These are phyloP conservation scores for Solanum hybrid DNA, from an alignment of 305 asterid species.

Conservation along the genomic window DNA sequence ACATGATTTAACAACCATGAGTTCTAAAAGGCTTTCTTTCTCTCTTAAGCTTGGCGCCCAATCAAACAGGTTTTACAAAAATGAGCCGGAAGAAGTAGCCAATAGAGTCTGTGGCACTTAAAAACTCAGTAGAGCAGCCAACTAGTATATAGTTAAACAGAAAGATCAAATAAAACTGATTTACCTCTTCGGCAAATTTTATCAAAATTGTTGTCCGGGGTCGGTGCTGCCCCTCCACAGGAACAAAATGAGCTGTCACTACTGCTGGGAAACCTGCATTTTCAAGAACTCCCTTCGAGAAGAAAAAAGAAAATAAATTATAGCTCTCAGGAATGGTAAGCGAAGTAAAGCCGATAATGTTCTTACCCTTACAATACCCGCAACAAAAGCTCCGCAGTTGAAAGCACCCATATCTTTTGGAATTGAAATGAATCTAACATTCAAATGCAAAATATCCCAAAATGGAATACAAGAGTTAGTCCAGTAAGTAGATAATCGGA, in stretches of 20 bases:
- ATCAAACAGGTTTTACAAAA: not conserved
- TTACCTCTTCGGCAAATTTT: conserved; percentile 95
- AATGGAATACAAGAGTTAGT: not conserved
- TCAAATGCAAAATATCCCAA: conserved; percentile 9
- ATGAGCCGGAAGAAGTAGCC: not conserved
- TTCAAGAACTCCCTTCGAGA: conserved; percentile 75
- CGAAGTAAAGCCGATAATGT: not conserved
- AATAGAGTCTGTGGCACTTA: not conserved
- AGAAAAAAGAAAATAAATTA: not conserved
- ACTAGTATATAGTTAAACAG: not conserved
- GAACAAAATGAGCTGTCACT: conserved; percentile 96
- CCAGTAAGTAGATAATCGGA: not conserved
- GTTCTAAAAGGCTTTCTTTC: not conserved
- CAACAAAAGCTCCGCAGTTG: conserved; percentile 96
- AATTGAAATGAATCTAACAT: conserved; percentile 56
- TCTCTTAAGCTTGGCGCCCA: not conserved
- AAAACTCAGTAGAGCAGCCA: not conserved
- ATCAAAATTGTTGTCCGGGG: conserved; percentile 97
- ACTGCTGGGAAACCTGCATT: conserved; percentile 95
- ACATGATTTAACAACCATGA: not conserved
- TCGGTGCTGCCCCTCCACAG: conserved; percentile 91
- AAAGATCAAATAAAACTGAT: not conserved
- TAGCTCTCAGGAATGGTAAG: not conserved
- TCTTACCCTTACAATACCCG: conserved; percentile 87
- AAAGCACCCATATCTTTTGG: conserved; percentile 96